Base-by-base conservation (phyloP, 1,284 basidiomycete species). In the Trichosporon sp. region DNA sequence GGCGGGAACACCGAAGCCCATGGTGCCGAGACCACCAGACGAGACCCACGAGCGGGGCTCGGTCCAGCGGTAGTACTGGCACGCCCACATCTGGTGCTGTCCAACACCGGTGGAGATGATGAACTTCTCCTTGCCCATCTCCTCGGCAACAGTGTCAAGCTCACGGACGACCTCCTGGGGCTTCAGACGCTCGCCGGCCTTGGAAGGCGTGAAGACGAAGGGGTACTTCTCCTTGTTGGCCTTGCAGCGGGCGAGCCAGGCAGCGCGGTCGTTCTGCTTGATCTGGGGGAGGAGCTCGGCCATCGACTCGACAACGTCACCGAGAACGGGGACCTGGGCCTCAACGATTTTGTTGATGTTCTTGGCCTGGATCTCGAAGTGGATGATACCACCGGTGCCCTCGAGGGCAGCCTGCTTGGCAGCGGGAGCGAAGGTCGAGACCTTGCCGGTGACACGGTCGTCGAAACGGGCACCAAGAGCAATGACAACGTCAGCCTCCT, bases 1-100 rank as follows among this genome's bases (percentile, higher is more conserved):
- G 1, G 94, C 87, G 1, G 96, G 97, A 0, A 99, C 88, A 81
- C 96, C 96, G 84, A 94, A 98, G 79, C 96, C 97, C 96, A 98
- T 99, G 83, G 92, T 92, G 11, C 96, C 96, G 21, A 98, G 89
- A 76, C 96, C 96, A 77, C 96, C 96, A n/a, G 94, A 96, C 7
- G 95, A 95, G 72, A 99, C 90, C 91, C 96, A 92, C 43, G 92
- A 89, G 56, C 91, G 88, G 0, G 96, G 96, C 68, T 91, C 84
- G 72, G 86, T 91, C 96, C 96, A 98, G 76, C 95, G 88, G 85
- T 90, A 98, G 84, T 92, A 88, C 84, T 99, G 97, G 65, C 93
- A 94, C 0, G 96, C 96, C 95, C 95, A 99, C 96, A 99, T 99
- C 85, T 99, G 96, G 86, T 99, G 96, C 84, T 98, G 96, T 4